Conservation (phyloP, 2,329 filamentous ascomycete species). For the Rhynchosporium secalis region DNA sequence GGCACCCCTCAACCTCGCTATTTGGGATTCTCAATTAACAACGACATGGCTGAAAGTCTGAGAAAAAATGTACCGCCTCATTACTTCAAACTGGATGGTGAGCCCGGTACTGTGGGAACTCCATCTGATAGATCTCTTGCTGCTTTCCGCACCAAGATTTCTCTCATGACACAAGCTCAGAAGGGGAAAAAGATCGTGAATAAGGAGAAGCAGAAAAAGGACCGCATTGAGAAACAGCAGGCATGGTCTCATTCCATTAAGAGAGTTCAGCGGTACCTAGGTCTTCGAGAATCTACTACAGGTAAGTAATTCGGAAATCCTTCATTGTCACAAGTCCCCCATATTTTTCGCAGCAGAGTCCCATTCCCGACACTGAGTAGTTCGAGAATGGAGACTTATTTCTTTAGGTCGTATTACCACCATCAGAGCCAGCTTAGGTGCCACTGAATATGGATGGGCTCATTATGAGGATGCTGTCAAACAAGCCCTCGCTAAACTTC, state of each 20-base stretch:
- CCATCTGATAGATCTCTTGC: slow-evolving; percentile 44
- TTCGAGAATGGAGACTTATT: background rate
- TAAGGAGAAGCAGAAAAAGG: slow-evolving; percentile 50
- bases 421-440: slow-evolving; percentile 29
- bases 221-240: slow-evolving; percentile 51
- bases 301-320: slow-evolving; percentile 27
- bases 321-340: background rate
- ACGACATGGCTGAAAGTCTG: slow-evolving; percentile 37
- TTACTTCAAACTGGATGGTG: slow-evolving; percentile 32
- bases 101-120: slow-evolving; percentile 34
- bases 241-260: slow-evolving; percentile 57
- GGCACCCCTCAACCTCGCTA: slow-evolving; percentile 66
- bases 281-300: slow-evolving; percentile 49
- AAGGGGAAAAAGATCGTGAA: slow-evolving; percentile 48
- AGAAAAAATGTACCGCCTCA: slow-evolving; percentile 38
- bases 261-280: slow-evolving; percentile 69
- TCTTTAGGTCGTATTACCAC: slow-evolving; percentile 16
- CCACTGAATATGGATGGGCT: slow-evolving; percentile 33
- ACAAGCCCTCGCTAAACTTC: slow-evolving; percentile 32
- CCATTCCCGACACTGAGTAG: background rate
- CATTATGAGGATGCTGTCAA: slow-evolving; percentile 35
- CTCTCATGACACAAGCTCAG: slow-evolving; percentile 49
- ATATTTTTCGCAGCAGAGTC: background rate
- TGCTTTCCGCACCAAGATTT: slow-evolving; percentile 56
- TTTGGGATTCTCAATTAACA: slow-evolving; percentile 57